Evolutionary conservation across 805 yeast species (phyloP), one percentile per base, ranked within the genome.

Genomic region (Aciculoconidium aculeatum): DNA sequence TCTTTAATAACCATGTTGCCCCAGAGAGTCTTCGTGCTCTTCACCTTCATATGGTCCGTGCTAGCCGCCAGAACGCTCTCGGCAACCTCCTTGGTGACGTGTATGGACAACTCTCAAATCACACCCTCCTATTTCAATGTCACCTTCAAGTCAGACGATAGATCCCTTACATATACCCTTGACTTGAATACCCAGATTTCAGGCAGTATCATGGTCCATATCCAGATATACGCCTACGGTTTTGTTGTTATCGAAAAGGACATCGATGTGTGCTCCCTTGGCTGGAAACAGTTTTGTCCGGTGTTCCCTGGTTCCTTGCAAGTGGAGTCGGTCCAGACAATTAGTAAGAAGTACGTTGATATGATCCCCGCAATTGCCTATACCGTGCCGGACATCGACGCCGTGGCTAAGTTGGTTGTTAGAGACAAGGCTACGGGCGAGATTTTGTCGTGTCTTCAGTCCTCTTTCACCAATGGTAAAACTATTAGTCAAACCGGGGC

Each of bases 211-310:
- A 51, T 51, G 20, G 96, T 95, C 2, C 72, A 73, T 30, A 64
- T 84, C 14, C 75, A 72, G 25, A 83, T 87, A 9, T 85, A 75
- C 47, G 95, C 95, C 4, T 88, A 86, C 51, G 96, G 96, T 0
- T 80, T 87, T 59, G 57, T 65, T 34, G 70, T 85, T 48, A 77
- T 86, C 40, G 55, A 68, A 5, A 61, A 67, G 44, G 46, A 51
- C 1, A 53, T 87, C 28, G 72, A 85, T 47, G 60, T 85, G 35
- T 88, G 96, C 61, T 34, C 39, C 17, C 55, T 73, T 30, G 73
- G 73, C 17, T 79, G 94, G 81, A 81, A 80, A 49, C 94, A 88
- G 60, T 83, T 88, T 51, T 88, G 96, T 58, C 96, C 96, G 1
- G 53, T 88, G 18, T 77, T 67, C 44, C 88, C 96, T 0, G 96